Percentiles rank a stretch among this genome's conserved stretches.
phyloP scores from a whole-genome alignment of 1,284 basidiomycete genomes.

The Ustilago shanxiensis region DNA sequence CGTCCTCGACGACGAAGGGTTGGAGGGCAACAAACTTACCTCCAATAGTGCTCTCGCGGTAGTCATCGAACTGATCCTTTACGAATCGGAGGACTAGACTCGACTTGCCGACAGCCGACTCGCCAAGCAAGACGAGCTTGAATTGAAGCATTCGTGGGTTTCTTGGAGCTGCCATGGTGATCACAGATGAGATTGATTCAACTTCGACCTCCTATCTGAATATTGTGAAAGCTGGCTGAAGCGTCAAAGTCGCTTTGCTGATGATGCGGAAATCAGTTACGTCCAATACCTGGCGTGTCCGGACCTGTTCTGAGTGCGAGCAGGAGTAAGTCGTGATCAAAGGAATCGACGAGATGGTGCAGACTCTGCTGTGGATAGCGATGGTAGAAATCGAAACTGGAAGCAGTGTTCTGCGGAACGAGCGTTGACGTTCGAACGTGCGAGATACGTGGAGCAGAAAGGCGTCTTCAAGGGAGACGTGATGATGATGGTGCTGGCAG shows the following conservation, averaged over 20 bases:
- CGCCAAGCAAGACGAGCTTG: conserved; percentile 74
- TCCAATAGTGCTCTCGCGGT: conserved; percentile 77
- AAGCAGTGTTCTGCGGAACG: no score
- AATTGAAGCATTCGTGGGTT: conserved; percentile 56
- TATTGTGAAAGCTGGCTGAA: not conserved
- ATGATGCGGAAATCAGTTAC: no score
- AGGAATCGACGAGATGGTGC: no score
- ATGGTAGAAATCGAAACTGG: no score
- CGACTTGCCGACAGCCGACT: conserved; percentile 97
- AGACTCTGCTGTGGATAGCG: no score
- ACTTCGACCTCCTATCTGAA: not conserved
- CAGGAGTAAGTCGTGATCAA: no score
- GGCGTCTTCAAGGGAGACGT: no score
- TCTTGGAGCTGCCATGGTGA: conserved; percentile 41
- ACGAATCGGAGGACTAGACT: conserved; percentile 95
- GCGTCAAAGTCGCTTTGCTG: not conserved
- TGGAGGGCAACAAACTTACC: not conserved
- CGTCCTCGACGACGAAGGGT: not conserved
- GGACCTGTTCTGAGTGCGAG: no score
- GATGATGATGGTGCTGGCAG: not conserved
- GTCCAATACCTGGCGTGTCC: no score
- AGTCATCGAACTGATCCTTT: conserved; percentile 97
- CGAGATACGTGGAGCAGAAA: no score
- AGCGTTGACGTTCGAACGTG: no score
- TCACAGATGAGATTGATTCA: not conserved